Evolutionary conservation across 2,329 filamentous ascomycete genomes (phyloP).

Genomic region (Phaeosphaeria sp.): DNA sequence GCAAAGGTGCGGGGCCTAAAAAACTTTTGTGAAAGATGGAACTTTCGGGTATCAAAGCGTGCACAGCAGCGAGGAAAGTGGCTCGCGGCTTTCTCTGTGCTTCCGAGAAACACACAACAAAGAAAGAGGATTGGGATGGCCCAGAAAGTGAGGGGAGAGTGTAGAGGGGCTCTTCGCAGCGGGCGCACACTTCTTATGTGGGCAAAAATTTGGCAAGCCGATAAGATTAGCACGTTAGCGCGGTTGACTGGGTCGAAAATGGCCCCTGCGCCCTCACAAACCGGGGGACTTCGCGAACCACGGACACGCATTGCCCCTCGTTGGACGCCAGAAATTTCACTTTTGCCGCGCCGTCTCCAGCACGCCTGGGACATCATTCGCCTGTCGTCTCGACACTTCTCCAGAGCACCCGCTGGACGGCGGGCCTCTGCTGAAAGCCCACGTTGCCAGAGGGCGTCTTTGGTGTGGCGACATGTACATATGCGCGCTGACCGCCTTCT

Average conservation of each 20-base stretch:
- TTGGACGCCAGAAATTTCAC: conserved; percentile 16
- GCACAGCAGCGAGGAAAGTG: conserved; percentile 21
- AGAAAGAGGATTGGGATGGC: conserved; percentile 35
- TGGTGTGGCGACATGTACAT: conserved; percentile 31
- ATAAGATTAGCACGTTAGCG: conserved; percentile 25
- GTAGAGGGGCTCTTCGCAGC: conserved; percentile 13
- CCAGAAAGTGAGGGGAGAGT: conserved; percentile 31
- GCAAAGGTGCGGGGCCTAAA: conserved; percentile 34
- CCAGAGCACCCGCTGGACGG: neutral
- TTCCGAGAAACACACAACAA: conserved; percentile 33
- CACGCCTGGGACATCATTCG: neutral
- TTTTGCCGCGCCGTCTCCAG: conserved; percentile 18
- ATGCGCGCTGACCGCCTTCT: conserved; percentile 36
- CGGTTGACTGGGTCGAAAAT: neutral
- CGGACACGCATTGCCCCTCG: conserved; percentile 1
- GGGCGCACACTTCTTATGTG: conserved; percentile 32
- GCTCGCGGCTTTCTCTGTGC: conserved; percentile 31
- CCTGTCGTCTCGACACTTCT: neutral
- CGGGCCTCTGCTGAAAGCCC: conserved; percentile 14
- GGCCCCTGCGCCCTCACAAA: conserved; percentile 12
- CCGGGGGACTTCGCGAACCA: conserved; percentile 1
- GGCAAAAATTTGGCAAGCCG: conserved; percentile 29
- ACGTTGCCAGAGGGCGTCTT: conserved; percentile 25
- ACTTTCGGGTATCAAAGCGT: conserved; percentile 38
- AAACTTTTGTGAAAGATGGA: conserved; percentile 35